phyloP scores from a whole-genome alignment of 106 monocot species.

The Chionographis japonica region DNA sequence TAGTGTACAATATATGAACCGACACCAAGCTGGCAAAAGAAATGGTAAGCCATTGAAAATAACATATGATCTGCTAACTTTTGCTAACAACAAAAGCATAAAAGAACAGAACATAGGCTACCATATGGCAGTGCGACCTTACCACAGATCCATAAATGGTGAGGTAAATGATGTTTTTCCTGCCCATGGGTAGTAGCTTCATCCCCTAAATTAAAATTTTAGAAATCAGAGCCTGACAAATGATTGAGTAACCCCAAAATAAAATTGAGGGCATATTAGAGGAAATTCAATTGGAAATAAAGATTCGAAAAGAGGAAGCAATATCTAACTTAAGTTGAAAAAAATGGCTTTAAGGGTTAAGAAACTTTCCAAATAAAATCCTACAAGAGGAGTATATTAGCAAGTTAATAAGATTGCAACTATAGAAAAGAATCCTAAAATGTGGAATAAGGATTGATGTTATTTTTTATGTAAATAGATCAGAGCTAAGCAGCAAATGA shows the following conservation, averaged over 20 bases:
- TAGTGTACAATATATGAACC: constrained; percentile 89
- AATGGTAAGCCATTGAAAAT: not conserved
- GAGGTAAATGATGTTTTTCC: constrained; percentile 81
- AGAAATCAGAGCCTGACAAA: not conserved
- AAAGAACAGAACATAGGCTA: not conserved
- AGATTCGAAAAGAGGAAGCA: no score
- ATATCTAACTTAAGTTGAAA: no score
- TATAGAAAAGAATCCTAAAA: no score
- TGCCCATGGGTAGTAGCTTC: constrained; percentile 94
- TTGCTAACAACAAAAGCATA: not conserved
- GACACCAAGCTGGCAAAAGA: constrained; percentile 67
- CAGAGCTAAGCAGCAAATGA: no score
- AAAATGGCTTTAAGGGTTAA: no score
- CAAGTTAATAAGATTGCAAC: no score
- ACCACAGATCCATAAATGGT: constrained; percentile 94
- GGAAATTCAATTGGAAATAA: not conserved
- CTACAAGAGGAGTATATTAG: no score
- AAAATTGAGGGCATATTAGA: not conserved
- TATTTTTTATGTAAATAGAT: no score
- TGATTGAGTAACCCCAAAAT: not conserved
- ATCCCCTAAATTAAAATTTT: constrained; percentile 60
- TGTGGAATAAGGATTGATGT: no score
- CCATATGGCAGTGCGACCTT: constrained; percentile 7
- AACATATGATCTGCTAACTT: not conserved
- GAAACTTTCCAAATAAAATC: no score